Conservation (phyloP, 2,329 filamentous ascomycete genomes). For the Neofusicoccum kwambonambiense region DNA sequence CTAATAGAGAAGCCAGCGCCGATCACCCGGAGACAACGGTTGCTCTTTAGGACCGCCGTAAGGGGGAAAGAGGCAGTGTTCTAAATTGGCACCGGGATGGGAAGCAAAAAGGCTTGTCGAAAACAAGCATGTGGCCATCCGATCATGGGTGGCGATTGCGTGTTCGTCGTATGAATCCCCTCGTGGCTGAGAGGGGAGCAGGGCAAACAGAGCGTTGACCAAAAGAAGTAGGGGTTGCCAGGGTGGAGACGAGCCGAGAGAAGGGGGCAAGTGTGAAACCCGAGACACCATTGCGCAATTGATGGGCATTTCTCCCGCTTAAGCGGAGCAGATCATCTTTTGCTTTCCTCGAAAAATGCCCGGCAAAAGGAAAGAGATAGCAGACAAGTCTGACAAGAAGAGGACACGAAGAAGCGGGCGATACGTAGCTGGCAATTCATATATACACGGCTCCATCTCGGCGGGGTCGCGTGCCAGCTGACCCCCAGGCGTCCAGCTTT, state of each 20-base stretch:
- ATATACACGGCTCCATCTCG: background rate
- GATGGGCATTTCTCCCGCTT: background rate
- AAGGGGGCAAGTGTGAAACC: background rate
- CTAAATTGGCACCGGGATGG: background rate
- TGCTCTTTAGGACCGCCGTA: background rate
- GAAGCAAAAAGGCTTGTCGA: background rate
- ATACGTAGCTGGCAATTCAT: background rate
- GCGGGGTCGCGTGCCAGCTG: background rate
- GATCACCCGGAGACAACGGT: constrained; percentile 11
- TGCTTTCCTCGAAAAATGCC: background rate
- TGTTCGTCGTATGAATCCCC: background rate
- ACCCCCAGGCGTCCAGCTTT: background rate
- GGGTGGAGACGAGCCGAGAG: background rate
- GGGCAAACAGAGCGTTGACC: constrained; percentile 6
- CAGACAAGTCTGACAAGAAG: background rate
- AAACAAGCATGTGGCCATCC: background rate
- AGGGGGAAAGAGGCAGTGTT: background rate
- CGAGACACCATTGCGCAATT: constrained; percentile 8
- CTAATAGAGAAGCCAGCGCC: background rate
- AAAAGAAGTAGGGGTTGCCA: background rate
- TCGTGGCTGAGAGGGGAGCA: constrained; percentile 10
- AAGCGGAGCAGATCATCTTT: constrained; percentile 3
- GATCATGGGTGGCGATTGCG: background rate
- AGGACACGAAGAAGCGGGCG: background rate
- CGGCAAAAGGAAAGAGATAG: background rate